Evolutionary conservation across 108 stramenopile species (phyloP).

Genomic region (Cyclotella kingstonii): DNA sequence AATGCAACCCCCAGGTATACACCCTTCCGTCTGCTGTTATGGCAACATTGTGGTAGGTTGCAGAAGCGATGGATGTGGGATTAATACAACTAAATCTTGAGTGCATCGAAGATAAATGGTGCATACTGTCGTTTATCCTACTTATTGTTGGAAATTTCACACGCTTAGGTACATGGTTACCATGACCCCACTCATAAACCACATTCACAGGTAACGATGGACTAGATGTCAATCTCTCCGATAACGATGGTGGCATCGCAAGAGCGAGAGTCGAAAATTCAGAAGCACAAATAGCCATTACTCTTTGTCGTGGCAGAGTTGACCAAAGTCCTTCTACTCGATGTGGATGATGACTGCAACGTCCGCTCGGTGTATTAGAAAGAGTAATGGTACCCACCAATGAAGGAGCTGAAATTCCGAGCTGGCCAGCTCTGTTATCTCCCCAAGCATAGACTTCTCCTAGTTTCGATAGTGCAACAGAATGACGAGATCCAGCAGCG

Average conservation of each 20-base stretch:
- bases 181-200: slow-evolving; percentile 83
- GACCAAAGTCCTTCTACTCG: slow-evolving; percentile 78
- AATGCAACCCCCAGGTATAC: slow-evolving; percentile 90
- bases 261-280: slow-evolving; percentile 76
- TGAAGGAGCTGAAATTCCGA: slow-evolving; percentile 37
- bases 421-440: slow-evolving; percentile 72
- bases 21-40: slow-evolving; percentile 84
- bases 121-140: neutral
- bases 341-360: slow-evolving; percentile 35
- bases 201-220: slow-evolving; percentile 60
- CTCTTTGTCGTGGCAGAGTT: slow-evolving; percentile 43
- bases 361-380: neutral
- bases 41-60: slow-evolving; percentile 82
- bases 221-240: slow-evolving; percentile 15
- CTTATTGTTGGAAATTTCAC: slow-evolving; percentile 51
- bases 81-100: slow-evolving; percentile 46
- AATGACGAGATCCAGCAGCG: slow-evolving; percentile 78
- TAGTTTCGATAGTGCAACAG: slow-evolving; percentile 63
- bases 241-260: slow-evolving; percentile 37
- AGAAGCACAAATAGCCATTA: slow-evolving; percentile 71
- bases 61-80: slow-evolving; percentile 76
- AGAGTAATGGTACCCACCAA: neutral
- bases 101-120: slow-evolving; percentile 3
- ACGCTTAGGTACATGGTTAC: slow-evolving; percentile 65
- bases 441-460: slow-evolving; percentile 88